Base-by-base conservation (phyloP, 305 asterid genomes). In the Fraxinus latifolia region DNA sequence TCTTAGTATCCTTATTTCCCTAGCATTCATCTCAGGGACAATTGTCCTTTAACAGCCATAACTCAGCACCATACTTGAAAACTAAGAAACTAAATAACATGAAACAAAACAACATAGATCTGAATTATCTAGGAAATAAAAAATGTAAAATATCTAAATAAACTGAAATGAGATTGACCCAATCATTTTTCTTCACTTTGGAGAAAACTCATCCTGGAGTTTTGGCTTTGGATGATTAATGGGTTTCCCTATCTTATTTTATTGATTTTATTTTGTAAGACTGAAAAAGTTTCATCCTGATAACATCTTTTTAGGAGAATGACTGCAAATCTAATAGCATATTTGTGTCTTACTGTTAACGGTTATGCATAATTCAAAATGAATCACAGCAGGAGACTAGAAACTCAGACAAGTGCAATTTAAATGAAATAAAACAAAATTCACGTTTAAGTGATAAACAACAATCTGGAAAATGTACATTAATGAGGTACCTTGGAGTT, bases 391-490 rank as follows among this genome's bases (percentile, higher is more conserved):
- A n/a, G 21, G 79, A 77, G 65, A 68, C 36, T 70, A 37, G 34
- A 71, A 68, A 71, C 36, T 34, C 29, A 36, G 82, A 17, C 47
- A 4, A 82, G 76, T 74, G 36, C 50, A 29, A 31, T 75, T 33
- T 74, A 21, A 15, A 67, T 74, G 42, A 79, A 32, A 34, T 32
- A 32, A 31, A 44, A 42, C 5, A 77, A 31, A 32, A 36, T 58
- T 74, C 67, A 53, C 6, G 32, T 36, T 36, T 15, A 72, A 70
- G 36, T 50, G 8, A 55, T 44, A 31, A 74, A 12, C 27, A 37
- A 79, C 31, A 79, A 44, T 75, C 7, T 79, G 33, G 68, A 7
- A 75, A 74, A 65, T 83, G 36, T 29, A n/a, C 53, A 76, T 42
- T 75, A 74, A 50, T 74, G 31, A 75, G 39, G 17, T 47, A n/a